Conservation (phyloP, 2,329 filamentous ascomycete genomes). For the Phoma herbarum region DNA sequence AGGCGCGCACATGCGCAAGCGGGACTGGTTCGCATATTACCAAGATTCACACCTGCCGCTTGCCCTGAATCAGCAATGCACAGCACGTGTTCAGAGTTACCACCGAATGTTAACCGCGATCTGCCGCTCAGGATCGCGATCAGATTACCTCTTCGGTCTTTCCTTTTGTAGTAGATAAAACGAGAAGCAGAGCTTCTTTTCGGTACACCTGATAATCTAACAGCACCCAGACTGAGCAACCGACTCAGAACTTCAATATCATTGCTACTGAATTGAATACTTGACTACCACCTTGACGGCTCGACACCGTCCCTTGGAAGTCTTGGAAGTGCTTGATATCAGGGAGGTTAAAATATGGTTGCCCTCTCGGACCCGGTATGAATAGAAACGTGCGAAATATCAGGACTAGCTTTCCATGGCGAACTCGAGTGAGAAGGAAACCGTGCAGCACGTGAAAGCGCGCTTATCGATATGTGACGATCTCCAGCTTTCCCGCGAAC, state of each 20-base stretch:
- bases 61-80: constrained; percentile 1
- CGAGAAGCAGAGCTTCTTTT: background rate
- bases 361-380: background rate
- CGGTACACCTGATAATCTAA: background rate
- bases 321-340: background rate
- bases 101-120: constrained; percentile 8
- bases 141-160: background rate
- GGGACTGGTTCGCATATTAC: constrained; percentile 15
- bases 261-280: background rate
- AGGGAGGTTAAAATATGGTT: background rate
- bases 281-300: background rate
- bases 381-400: background rate
- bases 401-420: background rate
- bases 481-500: constrained; percentile 33
- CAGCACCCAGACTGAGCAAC: background rate
- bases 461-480: constrained; percentile 15
- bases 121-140: constrained; percentile 11
- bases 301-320: background rate
- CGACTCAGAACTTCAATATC: background rate
- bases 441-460: background rate
- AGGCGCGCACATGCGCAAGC: constrained; percentile 17
- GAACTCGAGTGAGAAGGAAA: background rate
- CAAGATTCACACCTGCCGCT: constrained; percentile 14
- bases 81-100: constrained; percentile 6
- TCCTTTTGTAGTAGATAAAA: background rate